Conservation (phyloP, 177 flowering plant species). For the Vitis hybrid region DNA sequence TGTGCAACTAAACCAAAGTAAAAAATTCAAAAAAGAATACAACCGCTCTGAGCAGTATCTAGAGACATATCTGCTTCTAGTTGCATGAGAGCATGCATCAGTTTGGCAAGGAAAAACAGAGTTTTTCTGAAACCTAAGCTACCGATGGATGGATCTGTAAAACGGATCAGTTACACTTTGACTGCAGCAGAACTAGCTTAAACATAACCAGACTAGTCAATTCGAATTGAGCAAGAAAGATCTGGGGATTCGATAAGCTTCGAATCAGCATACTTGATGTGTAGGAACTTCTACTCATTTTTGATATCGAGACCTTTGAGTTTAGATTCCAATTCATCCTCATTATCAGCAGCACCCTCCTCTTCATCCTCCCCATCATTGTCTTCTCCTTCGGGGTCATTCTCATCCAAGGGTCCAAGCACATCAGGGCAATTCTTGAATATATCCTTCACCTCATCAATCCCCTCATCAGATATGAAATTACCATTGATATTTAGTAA, state of each 20-base stretch:
- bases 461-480: slow-evolving; percentile 64
- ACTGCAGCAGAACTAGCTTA: slow-evolving; percentile 4
- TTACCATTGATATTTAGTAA: slow-evolving; percentile 55
- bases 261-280: slow-evolving; percentile 6
- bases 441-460: slow-evolving; percentile 53
- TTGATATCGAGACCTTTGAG: slow-evolving; percentile 64
- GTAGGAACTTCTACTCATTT: slow-evolving; percentile 29
- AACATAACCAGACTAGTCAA: not conserved
- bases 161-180: not conserved
- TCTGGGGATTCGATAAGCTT: not conserved
- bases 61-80: too few species aligned
- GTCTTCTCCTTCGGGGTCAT: slow-evolving; percentile 75
- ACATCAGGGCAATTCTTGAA: slow-evolving; percentile 37
- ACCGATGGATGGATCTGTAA: slow-evolving; percentile 4
- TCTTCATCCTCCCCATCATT: slow-evolving; percentile 44
- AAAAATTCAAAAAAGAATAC: too few species aligned
- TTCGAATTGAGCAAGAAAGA: not conserved
- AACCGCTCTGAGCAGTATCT: too few species aligned
- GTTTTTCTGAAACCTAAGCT: not conserved
- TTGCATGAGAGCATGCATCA: too few species aligned
- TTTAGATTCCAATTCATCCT: slow-evolving; percentile 60
- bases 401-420: slow-evolving; percentile 66
- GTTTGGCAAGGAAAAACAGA: not conserved
- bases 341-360: slow-evolving; percentile 30
- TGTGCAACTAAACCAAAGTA: too few species aligned